Percentiles rank a stretch among this genome's conserved stretches.
These are phyloP conservation scores for Fraxinus angustifolia DNA, from an alignment of 305 asterid species.

Conservation along the genomic window DNA sequence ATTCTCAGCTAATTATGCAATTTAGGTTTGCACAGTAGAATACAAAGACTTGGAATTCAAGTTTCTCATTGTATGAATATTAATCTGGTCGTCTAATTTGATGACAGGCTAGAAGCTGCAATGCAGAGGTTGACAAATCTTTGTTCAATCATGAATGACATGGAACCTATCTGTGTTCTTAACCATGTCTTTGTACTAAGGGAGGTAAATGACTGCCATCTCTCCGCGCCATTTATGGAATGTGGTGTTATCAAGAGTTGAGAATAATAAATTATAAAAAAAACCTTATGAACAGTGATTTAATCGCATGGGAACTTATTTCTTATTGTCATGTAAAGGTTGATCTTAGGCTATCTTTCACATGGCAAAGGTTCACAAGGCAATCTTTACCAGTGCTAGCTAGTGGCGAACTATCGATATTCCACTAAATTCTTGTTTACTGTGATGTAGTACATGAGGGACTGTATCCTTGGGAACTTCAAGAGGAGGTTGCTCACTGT, in stretches of 20 bases:
- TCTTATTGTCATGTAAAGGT: neutral
- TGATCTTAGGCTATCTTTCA: neutral
- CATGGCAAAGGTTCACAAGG: constrained; percentile 12
- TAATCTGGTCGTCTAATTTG: constrained; percentile 20
- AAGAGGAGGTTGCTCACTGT: constrained; percentile 86
- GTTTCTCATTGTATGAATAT: neutral
- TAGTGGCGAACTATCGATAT: neutral
- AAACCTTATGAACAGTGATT: neutral
- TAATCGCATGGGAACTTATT: neutral
- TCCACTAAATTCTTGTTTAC: constrained; percentile 9
- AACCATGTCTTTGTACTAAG: constrained; percentile 96
- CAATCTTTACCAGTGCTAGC: constrained; percentile 1
- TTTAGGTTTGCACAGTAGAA: neutral
- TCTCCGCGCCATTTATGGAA: constrained; percentile 12
- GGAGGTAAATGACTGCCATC: constrained; percentile 53
- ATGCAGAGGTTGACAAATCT: constrained; percentile 97
- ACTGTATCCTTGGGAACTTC: constrained; percentile 93
- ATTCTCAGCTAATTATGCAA: constrained; percentile 11
- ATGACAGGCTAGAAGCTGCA: constrained; percentile 96
- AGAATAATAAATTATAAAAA: neutral
- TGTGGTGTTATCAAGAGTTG: neutral
- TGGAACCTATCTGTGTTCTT: constrained; percentile 98
- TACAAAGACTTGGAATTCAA: neutral
- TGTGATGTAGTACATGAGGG: constrained; percentile 93
- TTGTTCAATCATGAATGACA: constrained; percentile 92